These are phyloP conservation scores for Saprolegnia parasitica DNA, from an alignment of 352 stramenopile genomes.

Conservation along the genomic window DNA sequence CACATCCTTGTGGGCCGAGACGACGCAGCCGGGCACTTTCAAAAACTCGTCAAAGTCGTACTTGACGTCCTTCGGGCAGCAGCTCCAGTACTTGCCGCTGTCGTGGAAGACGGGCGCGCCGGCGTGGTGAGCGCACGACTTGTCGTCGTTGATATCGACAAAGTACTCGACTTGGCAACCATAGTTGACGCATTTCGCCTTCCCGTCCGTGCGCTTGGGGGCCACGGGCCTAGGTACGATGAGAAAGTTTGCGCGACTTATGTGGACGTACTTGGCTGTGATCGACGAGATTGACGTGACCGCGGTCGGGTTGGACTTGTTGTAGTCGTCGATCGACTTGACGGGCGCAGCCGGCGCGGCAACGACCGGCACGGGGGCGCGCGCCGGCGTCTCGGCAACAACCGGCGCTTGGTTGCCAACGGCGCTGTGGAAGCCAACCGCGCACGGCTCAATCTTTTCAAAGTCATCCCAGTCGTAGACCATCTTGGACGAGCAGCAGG, in stretches of 20 bases:
- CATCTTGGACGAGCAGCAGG: slow-evolving; percentile 85
- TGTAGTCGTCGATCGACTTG: slow-evolving; percentile 92
- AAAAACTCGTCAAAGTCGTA: slow-evolving; percentile 95
- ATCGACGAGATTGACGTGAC: slow-evolving; percentile 75
- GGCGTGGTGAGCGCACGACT: slow-evolving; percentile 80
- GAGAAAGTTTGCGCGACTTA: background rate
- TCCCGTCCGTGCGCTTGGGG: slow-evolving; percentile 74
- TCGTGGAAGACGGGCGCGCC: slow-evolving; percentile 91
- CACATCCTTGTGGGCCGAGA: slow-evolving; percentile 69
- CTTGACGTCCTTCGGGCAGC: slow-evolving; percentile 89
- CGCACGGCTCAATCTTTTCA: slow-evolving; percentile 78
- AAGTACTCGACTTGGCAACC: slow-evolving; percentile 91
- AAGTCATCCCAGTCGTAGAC: slow-evolving; percentile 96
- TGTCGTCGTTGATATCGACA: slow-evolving; percentile 76
- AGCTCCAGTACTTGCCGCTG: slow-evolving; percentile 91
- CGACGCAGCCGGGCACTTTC: slow-evolving; percentile 80
- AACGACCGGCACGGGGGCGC: slow-evolving; percentile 79
- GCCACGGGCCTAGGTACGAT: slow-evolving; percentile 26
- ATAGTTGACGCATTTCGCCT: slow-evolving; percentile 86
- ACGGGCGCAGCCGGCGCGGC: slow-evolving; percentile 47
- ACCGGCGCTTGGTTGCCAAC: slow-evolving; percentile 34
- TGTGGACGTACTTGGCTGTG: slow-evolving; percentile 46
- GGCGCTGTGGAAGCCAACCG: slow-evolving; percentile 64
- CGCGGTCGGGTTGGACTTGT: slow-evolving; percentile 85
- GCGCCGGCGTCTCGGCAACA: slow-evolving; percentile 59